Conservation (phyloP, 1,284 basidiomycete genomes). For the Ganoderma boninense region DNA sequence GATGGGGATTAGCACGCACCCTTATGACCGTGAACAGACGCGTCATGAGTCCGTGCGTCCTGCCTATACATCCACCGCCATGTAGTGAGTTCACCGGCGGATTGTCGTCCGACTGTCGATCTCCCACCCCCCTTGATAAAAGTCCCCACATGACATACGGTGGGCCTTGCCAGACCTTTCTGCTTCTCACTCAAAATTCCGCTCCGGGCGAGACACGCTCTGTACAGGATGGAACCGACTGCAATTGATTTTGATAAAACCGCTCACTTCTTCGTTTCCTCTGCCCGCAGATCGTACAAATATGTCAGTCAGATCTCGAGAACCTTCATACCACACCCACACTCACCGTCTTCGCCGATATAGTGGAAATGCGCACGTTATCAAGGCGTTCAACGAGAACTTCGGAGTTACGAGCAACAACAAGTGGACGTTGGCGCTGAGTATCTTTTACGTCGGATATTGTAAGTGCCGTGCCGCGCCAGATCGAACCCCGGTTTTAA, state of each 20-base stretch:
- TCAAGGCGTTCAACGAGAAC: constrained; percentile 59
- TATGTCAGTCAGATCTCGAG: constrained; percentile 47
- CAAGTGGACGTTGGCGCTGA: constrained; percentile 62
- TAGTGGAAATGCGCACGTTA: constrained; percentile 63
- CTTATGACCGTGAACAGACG: too few species aligned
- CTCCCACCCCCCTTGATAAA: too few species aligned
- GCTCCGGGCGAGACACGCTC: too few species aligned
- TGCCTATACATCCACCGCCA: too few species aligned
- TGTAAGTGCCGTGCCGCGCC: constrained; percentile 44
- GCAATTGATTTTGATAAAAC: background rate
- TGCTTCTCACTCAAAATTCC: too few species aligned
- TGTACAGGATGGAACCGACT: too few species aligned
- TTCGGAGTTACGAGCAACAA: constrained; percentile 59
- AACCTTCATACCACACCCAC: background rate
- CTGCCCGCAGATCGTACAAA: constrained; percentile 56
- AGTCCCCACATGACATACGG: too few species aligned
- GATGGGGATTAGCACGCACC: too few species aligned
- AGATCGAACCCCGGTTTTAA: background rate
- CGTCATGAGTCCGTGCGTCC: too few species aligned
- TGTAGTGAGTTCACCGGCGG: too few species aligned
- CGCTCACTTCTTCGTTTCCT: background rate
- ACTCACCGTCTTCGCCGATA: background rate
- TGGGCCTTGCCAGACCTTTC: too few species aligned
- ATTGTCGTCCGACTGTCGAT: too few species aligned
- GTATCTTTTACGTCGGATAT: constrained; percentile 67